Evolutionary conservation across 2,329 filamentous ascomycete species (phyloP).

Genomic region (Penicillium freii): DNA sequence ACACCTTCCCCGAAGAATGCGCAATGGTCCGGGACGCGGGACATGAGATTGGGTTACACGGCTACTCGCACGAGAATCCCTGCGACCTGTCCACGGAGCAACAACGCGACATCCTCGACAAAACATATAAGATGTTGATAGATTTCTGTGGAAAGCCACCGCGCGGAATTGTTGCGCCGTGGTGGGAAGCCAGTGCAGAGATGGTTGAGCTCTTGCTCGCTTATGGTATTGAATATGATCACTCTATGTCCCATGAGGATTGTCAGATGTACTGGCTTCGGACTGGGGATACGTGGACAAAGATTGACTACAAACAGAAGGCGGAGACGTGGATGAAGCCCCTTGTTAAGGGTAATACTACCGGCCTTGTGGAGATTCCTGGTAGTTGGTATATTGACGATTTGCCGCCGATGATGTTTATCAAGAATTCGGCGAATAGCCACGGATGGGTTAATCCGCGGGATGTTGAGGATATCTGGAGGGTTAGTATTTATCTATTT

Average conservation of each 20-base stretch:
- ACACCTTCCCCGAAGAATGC: constrained; percentile 66
- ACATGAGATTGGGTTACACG: constrained; percentile 67
- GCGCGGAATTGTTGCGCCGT: constrained; percentile 69
- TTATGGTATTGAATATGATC: constrained; percentile 48
- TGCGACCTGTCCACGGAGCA: constrained; percentile 71
- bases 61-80: constrained; percentile 73
- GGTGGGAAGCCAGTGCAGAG: constrained; percentile 68
- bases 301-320: constrained; percentile 43
- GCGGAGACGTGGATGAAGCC: constrained; percentile 49
- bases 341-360: constrained; percentile 33
- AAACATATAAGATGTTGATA: constrained; percentile 70
- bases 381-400: constrained; percentile 48
- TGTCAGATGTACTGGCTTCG: constrained; percentile 46
- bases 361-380: constrained; percentile 45
- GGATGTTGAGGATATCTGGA: constrained; percentile 59
- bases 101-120: constrained; percentile 72
- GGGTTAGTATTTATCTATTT: background rate
- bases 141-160: constrained; percentile 74
- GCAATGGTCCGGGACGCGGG: constrained; percentile 60
- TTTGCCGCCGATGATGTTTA: constrained; percentile 47
- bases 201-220: constrained; percentile 51
- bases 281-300: constrained; percentile 44
- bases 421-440: constrained; percentile 49
- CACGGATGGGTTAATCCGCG: constrained; percentile 59
- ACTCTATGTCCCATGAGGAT: constrained; percentile 47